A percentile compares a stretch with the other conserved stretches of the same genome.
These are phyloP conservation scores for Syzygium jambos DNA, from an alignment of 345 rosid species.

Conservation along the genomic window DNA sequence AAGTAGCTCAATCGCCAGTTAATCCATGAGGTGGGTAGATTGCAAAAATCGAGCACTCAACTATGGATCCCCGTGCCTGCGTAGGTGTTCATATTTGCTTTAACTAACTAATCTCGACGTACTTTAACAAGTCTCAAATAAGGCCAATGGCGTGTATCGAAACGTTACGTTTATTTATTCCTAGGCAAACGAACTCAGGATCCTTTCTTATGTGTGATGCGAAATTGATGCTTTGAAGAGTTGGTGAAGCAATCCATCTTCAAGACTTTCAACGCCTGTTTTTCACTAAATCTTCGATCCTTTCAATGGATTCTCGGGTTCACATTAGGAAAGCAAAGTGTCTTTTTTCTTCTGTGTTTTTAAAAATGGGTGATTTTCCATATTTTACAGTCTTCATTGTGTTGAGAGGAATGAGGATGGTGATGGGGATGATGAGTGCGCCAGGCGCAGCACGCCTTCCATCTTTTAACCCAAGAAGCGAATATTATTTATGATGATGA, in stretches of 20 bases:
- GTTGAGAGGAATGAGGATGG: constrained; percentile 3
- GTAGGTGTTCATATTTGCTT: neutral
- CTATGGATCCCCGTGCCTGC: neutral
- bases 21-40: neutral
- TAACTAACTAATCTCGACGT: neutral
- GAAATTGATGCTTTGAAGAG: neutral
- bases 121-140: neutral
- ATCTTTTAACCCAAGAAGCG: constrained; percentile 15
- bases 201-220: neutral
- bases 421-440: constrained; percentile 31
- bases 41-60: fast-evolving
- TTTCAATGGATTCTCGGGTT: neutral
- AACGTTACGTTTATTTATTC: neutral
- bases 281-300: neutral
- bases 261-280: neutral
- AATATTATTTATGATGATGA: constrained; percentile 2
- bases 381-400: neutral
- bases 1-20: neutral
- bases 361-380: neutral
- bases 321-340: neutral
- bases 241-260: neutral
- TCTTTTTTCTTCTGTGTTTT: neutral
- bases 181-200: neutral
- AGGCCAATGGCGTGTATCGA: neutral
- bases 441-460: constrained; percentile 33